A percentile compares a stretch with the other conserved stretches of the same genome.
Conservation (phyloP, 2,329 filamentous ascomycete species). For the Tolypocladium endophyticum region DNA sequence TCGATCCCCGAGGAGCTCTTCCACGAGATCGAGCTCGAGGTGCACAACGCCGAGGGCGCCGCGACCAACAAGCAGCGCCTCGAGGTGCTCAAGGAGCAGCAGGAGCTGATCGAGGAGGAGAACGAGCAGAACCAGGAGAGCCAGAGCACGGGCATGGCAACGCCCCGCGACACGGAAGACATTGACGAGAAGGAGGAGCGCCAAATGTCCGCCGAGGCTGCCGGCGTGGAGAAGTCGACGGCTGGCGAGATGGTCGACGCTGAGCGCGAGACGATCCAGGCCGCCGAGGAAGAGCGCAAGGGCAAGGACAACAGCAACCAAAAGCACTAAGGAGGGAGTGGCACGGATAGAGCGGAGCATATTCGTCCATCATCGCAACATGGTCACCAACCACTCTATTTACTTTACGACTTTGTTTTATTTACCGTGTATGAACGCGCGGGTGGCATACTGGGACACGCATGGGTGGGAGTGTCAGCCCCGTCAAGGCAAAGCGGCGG, state of each 20-base stretch:
- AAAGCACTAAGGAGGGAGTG: neutral
- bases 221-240: slow-evolving; percentile 35
- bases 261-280: slow-evolving; percentile 34
- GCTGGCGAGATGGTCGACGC: slow-evolving; percentile 44
- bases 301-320: slow-evolving; percentile 1
- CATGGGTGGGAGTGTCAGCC: neutral
- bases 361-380: neutral
- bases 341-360: neutral
- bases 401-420: neutral
- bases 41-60: slow-evolving; percentile 90
- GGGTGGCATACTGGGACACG: neutral
- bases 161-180: slow-evolving; percentile 76
- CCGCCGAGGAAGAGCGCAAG: slow-evolving; percentile 15
- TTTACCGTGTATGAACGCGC: neutral
- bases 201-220: slow-evolving; percentile 37
- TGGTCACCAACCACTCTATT: neutral
- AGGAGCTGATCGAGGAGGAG: slow-evolving; percentile 96
- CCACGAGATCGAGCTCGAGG: slow-evolving; percentile 98
- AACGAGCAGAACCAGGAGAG: slow-evolving; percentile 82
- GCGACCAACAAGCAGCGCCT: slow-evolving; percentile 98
- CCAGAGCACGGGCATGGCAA: slow-evolving; percentile 61
- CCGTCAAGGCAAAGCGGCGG: neutral
- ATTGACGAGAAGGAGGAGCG: slow-evolving; percentile 91
- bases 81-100: slow-evolving; percentile 95
- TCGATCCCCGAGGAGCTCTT: slow-evolving; percentile 96